These are phyloP conservation scores for Tetradesmus obliquus DNA, from an alignment of 139 green algal species.

Conservation along the genomic window DNA sequence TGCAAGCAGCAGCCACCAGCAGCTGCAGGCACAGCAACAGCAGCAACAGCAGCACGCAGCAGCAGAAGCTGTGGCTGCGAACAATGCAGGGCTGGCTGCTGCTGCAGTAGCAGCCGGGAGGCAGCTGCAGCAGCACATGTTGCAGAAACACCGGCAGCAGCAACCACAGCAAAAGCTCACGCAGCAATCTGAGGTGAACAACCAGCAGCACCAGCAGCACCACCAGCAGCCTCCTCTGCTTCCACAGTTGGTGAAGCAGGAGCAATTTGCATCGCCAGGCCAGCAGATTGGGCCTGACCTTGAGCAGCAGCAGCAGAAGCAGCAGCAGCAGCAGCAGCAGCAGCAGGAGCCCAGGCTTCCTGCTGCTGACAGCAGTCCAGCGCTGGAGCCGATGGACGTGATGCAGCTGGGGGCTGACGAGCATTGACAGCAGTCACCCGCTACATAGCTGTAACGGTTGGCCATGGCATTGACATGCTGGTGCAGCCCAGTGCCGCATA, in stretches of 20 bases:
- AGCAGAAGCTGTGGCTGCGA: not conserved
- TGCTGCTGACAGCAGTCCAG: not conserved
- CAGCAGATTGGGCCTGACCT: not conserved
- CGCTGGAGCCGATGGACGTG: too few species aligned
- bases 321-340: constrained; percentile 13
- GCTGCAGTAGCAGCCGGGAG: not conserved
- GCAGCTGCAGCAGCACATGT: not conserved
- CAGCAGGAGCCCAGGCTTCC: not conserved
- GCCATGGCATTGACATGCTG: too few species aligned
- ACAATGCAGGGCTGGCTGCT: not conserved
- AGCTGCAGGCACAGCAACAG: not conserved
- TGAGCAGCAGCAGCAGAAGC: not conserved
- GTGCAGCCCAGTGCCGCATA: too few species aligned
- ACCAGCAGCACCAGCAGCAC: not conserved
- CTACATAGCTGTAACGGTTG: too few species aligned
- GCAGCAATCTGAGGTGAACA: not conserved
- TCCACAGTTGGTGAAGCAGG: not conserved
- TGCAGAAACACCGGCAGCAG: not conserved
- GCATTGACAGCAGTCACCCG: not conserved
- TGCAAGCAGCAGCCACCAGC: not conserved
- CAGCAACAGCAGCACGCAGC: not conserved
- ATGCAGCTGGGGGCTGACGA: not conserved
- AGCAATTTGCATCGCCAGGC: not conserved
- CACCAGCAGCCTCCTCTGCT: not conserved
- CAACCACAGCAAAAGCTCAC: not conserved